Percentiles rank a stretch among this genome's conserved stretches.
These are phyloP conservation scores for Saturnispora quitensis DNA, from an alignment of 805 yeast species.

Conservation along the genomic window DNA sequence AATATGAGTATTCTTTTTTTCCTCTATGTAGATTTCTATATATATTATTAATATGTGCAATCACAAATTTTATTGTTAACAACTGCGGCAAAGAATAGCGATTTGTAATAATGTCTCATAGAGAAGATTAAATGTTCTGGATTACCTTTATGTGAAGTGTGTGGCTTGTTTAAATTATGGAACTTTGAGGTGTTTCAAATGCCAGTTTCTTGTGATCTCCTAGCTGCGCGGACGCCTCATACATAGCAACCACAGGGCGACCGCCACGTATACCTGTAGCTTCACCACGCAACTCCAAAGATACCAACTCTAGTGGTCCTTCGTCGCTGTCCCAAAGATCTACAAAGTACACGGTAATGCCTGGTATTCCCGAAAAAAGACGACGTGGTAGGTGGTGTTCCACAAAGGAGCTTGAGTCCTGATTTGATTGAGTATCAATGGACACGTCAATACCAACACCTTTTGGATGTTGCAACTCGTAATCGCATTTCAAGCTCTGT, in stretches of 20 bases:
- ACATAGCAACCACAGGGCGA: slow-evolving; percentile 70
- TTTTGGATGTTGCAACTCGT: slow-evolving; percentile 52
- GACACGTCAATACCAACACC: slow-evolving; percentile 43
- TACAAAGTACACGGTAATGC: slow-evolving; percentile 59
- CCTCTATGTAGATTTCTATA: not conserved
- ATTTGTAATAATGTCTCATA: no score
- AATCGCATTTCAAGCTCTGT: slow-evolving; percentile 38
- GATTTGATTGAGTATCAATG: slow-evolving; percentile 42
- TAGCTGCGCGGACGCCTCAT: slow-evolving; percentile 91
- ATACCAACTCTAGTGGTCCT: slow-evolving; percentile 49
- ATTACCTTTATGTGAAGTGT: not conserved
- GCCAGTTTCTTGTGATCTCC: slow-evolving; percentile 49
- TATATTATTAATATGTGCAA: not conserved
- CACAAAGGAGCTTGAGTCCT: slow-evolving; percentile 46
- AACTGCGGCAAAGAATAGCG: no score
- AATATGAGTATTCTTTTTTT: not conserved
- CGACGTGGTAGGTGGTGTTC: slow-evolving; percentile 79
- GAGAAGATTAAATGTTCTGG: no score
- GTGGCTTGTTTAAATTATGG: not conserved
- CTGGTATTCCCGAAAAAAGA: slow-evolving; percentile 58
- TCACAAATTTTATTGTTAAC: no score
- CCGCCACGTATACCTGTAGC: slow-evolving; percentile 46
- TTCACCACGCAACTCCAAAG: slow-evolving; percentile 76
- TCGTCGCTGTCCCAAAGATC: slow-evolving; percentile 56
- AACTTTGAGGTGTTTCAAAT: not conserved